Percentiles rank a stretch among this genome's conserved stretches.
Conservation (phyloP, 2,329 filamentous ascomycete genomes). For the Diaporthe citrichinensis region DNA sequence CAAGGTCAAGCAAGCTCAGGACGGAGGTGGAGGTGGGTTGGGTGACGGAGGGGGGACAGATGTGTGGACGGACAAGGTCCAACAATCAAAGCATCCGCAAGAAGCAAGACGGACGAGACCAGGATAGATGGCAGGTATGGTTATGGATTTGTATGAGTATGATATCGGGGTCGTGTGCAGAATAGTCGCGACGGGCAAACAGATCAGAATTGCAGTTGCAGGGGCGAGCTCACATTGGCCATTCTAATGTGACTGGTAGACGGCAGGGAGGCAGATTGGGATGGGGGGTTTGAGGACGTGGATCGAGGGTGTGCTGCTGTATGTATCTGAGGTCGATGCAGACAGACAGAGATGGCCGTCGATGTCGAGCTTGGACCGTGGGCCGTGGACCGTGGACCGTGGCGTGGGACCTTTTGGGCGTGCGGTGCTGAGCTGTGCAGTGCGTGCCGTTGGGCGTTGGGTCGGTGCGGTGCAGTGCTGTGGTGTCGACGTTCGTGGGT, state of each 20-base stretch:
- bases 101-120: constrained; percentile 4
- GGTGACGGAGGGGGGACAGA: constrained; percentile 5
- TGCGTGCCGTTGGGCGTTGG: constrained; percentile 16
- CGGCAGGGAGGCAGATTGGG: constrained; percentile 8
- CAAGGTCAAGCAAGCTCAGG: constrained; percentile 12
- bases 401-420: constrained; percentile 21
- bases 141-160: not conserved
- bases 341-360: constrained; percentile 35
- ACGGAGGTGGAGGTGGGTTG: not conserved
- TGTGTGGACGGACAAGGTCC: constrained; percentile 30
- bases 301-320: constrained; percentile 14
- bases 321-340: constrained; percentile 25
- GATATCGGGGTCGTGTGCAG: constrained; percentile 17
- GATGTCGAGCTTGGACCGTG: constrained; percentile 36
- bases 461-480: constrained; percentile 22
- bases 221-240: constrained; percentile 43
- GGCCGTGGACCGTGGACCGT: constrained; percentile 25
- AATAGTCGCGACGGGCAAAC: constrained; percentile 34
- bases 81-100: constrained; percentile 18
- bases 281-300: constrained; percentile 16
- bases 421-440: constrained; percentile 23
- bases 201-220: constrained; percentile 34
- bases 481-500: constrained; percentile 38
- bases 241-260: constrained; percentile 38
- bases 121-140: constrained; percentile 3